A percentile compares a stretch with the other conserved stretches of the same genome.
These are phyloP conservation scores for Populus simonii DNA, from an alignment of 345 rosid genomes.

Conservation along the genomic window DNA sequence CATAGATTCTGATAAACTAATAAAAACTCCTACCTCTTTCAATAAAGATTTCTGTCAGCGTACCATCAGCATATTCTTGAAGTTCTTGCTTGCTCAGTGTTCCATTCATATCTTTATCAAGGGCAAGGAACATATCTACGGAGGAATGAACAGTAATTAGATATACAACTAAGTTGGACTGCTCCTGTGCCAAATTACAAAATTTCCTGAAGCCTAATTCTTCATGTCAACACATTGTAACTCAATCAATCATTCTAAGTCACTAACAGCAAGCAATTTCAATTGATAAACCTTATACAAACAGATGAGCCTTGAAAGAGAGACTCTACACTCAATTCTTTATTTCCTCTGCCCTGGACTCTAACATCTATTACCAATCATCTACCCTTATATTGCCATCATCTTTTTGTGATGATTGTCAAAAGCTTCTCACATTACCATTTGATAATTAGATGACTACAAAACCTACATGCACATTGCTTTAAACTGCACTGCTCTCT, in stretches of 20 bases:
- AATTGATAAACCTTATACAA: neutral
- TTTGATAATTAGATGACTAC: neutral
- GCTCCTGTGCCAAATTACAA: neutral
- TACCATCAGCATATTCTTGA: constrained; percentile 92
- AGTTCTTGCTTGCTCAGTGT: constrained; percentile 95
- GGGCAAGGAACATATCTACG: constrained; percentile 92
- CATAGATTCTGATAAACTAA: neutral
- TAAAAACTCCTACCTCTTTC: constrained; percentile 68
- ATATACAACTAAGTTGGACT: neutral
- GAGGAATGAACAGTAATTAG: constrained; percentile 10
- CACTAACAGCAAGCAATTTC: neutral
- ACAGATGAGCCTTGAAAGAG: neutral
- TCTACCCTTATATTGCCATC: neutral
- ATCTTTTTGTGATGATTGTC: neutral
- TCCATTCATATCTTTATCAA: constrained; percentile 91
- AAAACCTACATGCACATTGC: neutral
- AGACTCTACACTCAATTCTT: neutral
- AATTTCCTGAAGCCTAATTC: neutral
- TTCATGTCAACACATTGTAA: neutral
- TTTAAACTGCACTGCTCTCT: neutral
- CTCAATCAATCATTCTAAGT: neutral
- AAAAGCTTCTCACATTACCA: neutral
- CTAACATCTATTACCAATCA: neutral
- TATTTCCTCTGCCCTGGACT: neutral
- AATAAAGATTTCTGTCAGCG: constrained; percentile 85